phyloP scores from a whole-genome alignment of 2,329 filamentous ascomycete species.

The Cordyceps fumosorosea region DNA sequence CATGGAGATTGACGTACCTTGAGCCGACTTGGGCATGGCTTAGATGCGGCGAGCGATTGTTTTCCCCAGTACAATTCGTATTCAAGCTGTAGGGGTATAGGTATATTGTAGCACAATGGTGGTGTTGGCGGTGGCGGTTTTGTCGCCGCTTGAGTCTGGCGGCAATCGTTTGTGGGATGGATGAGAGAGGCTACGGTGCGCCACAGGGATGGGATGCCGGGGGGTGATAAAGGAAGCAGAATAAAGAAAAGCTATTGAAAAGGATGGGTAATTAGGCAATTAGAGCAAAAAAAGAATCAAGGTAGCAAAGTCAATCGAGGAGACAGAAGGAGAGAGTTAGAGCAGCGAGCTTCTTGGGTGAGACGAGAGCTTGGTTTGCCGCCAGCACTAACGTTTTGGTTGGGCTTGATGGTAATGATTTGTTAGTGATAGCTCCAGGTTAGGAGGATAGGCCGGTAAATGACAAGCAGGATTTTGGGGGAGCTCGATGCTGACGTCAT shows the following conservation, averaged over 20 bases:
- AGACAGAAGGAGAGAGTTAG: background rate
- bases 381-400: background rate
- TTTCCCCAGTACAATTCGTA: background rate
- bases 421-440: background rate
- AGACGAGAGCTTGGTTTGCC: background rate
- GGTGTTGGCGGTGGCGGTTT: background rate
- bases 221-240: background rate
- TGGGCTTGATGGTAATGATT: background rate
- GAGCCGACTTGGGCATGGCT: constrained; percentile 10
- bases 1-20: constrained; percentile 3
- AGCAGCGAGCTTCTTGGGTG: background rate
- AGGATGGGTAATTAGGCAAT: background rate
- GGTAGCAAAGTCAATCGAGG: background rate
- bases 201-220: background rate
- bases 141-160: background rate
- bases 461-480: background rate
- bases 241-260: background rate
- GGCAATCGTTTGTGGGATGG: background rate
- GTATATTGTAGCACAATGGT: background rate
- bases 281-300: background rate
- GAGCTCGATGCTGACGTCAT: background rate
- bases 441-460: too few species aligned
- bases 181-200: background rate
- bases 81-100: background rate
- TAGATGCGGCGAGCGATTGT: background rate